Conservation (phyloP, 371 early-diverging fungal species). For the Umbelopsis sp. region DNA sequence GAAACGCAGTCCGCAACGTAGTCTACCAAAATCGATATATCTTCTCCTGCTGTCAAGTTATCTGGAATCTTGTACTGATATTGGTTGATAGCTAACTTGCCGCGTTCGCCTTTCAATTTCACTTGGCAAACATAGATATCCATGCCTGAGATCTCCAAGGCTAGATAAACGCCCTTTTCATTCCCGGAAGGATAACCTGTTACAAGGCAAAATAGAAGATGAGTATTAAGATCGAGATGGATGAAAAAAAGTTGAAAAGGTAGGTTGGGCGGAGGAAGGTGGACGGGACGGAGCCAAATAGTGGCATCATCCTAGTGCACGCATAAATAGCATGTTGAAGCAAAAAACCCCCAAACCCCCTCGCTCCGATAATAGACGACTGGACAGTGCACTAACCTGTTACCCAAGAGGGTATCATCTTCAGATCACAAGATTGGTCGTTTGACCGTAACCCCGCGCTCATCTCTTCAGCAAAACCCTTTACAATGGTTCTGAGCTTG, state of each 20-base stretch:
- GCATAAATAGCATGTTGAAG: not conserved
- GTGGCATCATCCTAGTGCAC: too few species aligned
- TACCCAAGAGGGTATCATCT: slow-evolving; percentile 55
- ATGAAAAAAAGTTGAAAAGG: not conserved
- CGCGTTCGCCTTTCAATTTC: slow-evolving; percentile 49
- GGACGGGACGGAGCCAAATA: not conserved
- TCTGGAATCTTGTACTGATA: slow-evolving; percentile 81
- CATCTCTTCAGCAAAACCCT: slow-evolving; percentile 51
- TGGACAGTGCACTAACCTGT: slow-evolving; percentile 34
- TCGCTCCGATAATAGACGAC: not conserved
- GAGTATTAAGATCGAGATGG: not conserved
- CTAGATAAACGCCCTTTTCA: slow-evolving; percentile 88
- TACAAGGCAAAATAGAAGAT: not conserved
- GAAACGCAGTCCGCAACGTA: slow-evolving; percentile 51
- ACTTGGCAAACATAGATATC: slow-evolving; percentile 57
- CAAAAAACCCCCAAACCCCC: not conserved
- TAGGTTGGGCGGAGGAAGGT: not conserved
- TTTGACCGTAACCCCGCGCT: slow-evolving; percentile 39
- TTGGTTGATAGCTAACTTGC: slow-evolving; percentile 52
- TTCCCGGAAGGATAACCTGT: slow-evolving; percentile 74
- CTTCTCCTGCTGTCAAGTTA: slow-evolving; percentile 69
- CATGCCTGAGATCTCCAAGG: slow-evolving; percentile 90
- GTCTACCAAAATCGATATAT: slow-evolving; percentile 41
- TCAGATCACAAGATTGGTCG: slow-evolving; percentile 32
- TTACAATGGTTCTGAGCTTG: slow-evolving; percentile 30